These are phyloP conservation scores for Beauveria pseudobassiana DNA, from an alignment of 2,329 filamentous ascomycete species.

Conservation along the genomic window DNA sequence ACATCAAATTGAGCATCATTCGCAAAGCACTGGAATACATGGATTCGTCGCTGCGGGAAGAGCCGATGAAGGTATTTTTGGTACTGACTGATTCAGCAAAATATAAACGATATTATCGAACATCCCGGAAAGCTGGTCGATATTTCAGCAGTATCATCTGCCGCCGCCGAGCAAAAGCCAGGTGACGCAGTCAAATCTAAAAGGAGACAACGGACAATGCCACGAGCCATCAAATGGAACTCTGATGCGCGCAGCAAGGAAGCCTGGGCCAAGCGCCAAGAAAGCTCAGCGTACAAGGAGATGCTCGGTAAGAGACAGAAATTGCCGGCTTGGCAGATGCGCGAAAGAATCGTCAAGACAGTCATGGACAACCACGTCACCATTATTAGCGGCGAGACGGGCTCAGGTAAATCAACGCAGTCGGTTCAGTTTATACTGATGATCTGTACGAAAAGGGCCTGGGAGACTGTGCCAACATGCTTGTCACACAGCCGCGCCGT, in stretches of 20 bases:
- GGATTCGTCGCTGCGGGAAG: constrained; percentile 62
- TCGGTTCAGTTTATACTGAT: constrained; percentile 95
- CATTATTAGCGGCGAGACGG: constrained; percentile 94
- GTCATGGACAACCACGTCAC: constrained; percentile 78
- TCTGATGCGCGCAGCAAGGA: constrained; percentile 52
- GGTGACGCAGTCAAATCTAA: constrained; percentile 19
- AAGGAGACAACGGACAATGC: constrained; percentile 35
- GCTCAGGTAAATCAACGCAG: constrained; percentile 94
- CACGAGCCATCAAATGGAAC: constrained; percentile 57
- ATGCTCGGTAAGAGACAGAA: constrained; percentile 68
- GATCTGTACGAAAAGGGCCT: constrained; percentile 72
- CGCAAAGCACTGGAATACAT: constrained; percentile 69
- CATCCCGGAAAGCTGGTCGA: constrained; percentile 77
- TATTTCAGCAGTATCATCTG: constrained; percentile 70
- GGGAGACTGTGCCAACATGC: constrained; percentile 75
- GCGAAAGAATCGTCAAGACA: constrained; percentile 66
- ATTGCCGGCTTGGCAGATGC: constrained; percentile 82
- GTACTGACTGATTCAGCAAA: constrained; percentile 82
- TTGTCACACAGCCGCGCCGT: constrained; percentile 90
- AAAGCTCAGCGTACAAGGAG: constrained; percentile 55
- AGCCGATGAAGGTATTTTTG: constrained; percentile 84
- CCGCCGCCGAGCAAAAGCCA: constrained; percentile 47
- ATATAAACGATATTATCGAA: constrained; percentile 74
- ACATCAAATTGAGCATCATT: constrained; percentile 85
- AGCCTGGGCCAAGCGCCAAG: constrained; percentile 64